Evolutionary conservation across 2,329 filamentous ascomycete genomes (phyloP).

Genomic region (Alternaria arborescens): DNA sequence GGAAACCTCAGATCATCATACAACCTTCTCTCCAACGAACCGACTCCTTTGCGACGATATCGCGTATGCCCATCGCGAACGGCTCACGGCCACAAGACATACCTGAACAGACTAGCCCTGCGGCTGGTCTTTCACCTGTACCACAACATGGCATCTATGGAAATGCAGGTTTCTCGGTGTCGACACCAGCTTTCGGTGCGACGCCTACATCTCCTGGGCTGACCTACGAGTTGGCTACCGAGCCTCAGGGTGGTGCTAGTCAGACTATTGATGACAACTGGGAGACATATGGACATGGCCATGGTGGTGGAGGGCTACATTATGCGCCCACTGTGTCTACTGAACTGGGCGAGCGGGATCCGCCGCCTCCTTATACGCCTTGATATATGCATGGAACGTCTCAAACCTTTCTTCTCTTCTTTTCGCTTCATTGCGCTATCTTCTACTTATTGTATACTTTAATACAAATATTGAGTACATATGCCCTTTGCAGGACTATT

Average conservation of each 20-base stretch:
- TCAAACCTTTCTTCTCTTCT: neutral
- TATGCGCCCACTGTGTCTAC: conserved; percentile 34
- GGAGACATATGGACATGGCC: conserved; percentile 33
- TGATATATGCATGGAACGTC: neutral
- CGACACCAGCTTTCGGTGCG: conserved; percentile 38
- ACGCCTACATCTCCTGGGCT: conserved; percentile 30
- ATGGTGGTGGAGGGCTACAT: neutral
- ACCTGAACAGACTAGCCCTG: conserved; percentile 15
- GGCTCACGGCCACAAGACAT: conserved; percentile 35
- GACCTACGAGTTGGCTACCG: conserved; percentile 23
- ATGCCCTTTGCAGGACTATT: neutral
- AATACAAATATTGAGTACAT: neutral
- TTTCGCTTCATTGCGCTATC: neutral
- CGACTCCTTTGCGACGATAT: conserved; percentile 46
- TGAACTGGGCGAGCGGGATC: conserved; percentile 32
- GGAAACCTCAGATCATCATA: conserved; percentile 36
- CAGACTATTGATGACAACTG: conserved; percentile 40
- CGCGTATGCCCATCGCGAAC: conserved; percentile 47
- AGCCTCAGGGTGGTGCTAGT: conserved; percentile 1
- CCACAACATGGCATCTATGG: conserved; percentile 32
- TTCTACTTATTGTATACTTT: neutral
- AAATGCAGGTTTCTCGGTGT: conserved; percentile 40
- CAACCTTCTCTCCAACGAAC: conserved; percentile 42
- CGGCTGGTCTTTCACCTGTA: conserved; percentile 16
- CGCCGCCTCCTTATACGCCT: conserved; percentile 29